These are phyloP conservation scores for Scedosporium apiospermum DNA, from an alignment of 2,329 filamentous ascomycete genomes.

Conservation along the genomic window DNA sequence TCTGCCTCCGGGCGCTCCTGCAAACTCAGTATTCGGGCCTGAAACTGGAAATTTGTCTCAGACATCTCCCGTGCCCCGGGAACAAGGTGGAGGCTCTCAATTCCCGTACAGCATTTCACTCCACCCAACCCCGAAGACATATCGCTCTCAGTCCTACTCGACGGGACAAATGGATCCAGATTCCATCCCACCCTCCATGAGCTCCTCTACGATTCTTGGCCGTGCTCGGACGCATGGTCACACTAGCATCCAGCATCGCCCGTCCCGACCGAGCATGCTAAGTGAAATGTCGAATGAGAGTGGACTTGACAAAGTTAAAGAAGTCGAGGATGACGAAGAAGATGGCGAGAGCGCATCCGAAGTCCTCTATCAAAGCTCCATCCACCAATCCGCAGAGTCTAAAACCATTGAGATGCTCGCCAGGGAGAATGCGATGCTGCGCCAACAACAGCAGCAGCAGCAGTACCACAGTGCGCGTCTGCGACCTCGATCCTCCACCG, in stretches of 20 bases:
- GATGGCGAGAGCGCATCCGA: slow-evolving; percentile 41
- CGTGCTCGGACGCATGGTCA: slow-evolving; percentile 43
- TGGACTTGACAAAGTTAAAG: slow-evolving; percentile 55
- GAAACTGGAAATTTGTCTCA: slow-evolving; percentile 32
- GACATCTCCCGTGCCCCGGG: slow-evolving; percentile 41
- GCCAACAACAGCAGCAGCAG: slow-evolving; percentile 36
- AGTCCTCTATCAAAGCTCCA: slow-evolving; percentile 25
- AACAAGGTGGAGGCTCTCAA: slow-evolving; percentile 48
- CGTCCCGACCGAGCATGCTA: slow-evolving; percentile 68
- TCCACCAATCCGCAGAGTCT: slow-evolving; percentile 42
- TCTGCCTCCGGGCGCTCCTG: slow-evolving; percentile 33
- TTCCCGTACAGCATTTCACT: slow-evolving; percentile 83
- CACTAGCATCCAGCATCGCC: slow-evolving; percentile 67
- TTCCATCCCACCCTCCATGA: slow-evolving; percentile 24
- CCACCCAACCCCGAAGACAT: slow-evolving; percentile 84
- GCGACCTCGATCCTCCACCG: slow-evolving; percentile 49
- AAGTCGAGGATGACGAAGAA: slow-evolving; percentile 60
- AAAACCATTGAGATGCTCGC: slow-evolving; percentile 55
- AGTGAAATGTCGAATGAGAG: slow-evolving; percentile 61
- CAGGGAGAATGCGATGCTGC: slow-evolving; percentile 53
- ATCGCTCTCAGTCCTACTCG: slow-evolving; percentile 93
- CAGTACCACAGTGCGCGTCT: slow-evolving; percentile 46
- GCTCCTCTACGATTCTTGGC: slow-evolving; percentile 38
- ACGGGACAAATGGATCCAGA: slow-evolving; percentile 82
- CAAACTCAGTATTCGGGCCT: slow-evolving; percentile 38